phyloP scores from a whole-genome alignment of 345 rosid species.

The Eucalyptus regnans region DNA sequence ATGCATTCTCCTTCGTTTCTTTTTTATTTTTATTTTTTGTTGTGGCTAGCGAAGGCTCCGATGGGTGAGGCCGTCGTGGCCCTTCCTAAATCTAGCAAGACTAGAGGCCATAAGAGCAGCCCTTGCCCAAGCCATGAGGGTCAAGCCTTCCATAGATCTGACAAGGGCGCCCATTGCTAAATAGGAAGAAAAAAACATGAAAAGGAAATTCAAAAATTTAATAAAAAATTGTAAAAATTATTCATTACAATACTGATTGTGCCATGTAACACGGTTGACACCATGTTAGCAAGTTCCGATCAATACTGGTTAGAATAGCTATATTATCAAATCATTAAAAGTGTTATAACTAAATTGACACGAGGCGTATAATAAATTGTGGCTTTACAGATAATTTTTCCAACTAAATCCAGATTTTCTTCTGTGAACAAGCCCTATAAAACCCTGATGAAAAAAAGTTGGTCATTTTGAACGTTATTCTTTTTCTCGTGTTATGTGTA shows the following conservation, averaged over 20 bases:
- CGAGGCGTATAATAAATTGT: fast-evolving
- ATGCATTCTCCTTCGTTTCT: not conserved
- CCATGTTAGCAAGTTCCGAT: fast-evolving
- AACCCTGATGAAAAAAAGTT: not conserved
- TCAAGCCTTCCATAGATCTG: fast-evolving
- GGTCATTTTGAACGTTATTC: not conserved
- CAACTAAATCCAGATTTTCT: fast-evolving
- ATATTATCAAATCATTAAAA: not conserved
- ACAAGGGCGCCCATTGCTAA: not conserved
- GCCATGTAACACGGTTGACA: fast-evolving
- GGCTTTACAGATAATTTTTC: fast-evolving
- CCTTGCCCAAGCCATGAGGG: no score
- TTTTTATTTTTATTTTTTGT: no score
- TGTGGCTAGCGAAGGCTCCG: no score
- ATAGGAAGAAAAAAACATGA: not conserved
- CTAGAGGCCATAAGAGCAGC: no score
- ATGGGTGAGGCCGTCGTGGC: no score
- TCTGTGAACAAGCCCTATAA: not conserved
- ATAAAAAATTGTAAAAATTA: not conserved
- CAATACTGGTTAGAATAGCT: not conserved
- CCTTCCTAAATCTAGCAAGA: no score
- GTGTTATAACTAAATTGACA: fast-evolving
- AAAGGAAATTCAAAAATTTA: not conserved
- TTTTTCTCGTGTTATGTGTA: not conserved
- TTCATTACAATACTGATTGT: fast-evolving